These are phyloP conservation scores for Cylindrotheca fusiformis DNA, from an alignment of 108 stramenopile genomes.

Conservation along the genomic window DNA sequence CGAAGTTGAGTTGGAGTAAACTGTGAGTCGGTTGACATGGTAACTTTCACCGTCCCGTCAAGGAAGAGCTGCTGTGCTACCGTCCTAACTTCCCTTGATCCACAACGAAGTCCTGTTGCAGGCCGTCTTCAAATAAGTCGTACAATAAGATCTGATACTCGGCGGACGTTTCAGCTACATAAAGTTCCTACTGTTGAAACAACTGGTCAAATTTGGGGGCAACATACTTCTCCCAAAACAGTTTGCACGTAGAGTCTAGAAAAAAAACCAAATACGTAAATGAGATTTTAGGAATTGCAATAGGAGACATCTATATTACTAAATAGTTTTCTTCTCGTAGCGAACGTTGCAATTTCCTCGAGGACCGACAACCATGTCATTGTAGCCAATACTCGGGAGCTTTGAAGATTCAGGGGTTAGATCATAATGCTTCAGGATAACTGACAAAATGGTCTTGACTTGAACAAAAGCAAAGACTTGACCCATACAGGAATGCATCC, in stretches of 20 bases:
- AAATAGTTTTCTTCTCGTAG: constrained; percentile 30
- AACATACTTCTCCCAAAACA: too few species aligned
- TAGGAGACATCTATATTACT: too few species aligned
- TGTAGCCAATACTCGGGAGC: constrained; percentile 92
- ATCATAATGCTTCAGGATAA: constrained; percentile 92
- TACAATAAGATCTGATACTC: too few species aligned
- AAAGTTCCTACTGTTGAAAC: too few species aligned
- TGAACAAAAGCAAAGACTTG: constrained; percentile 98
- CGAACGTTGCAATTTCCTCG: constrained; percentile 83
- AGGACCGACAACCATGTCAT: constrained; percentile 99
- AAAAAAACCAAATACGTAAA: background rate
- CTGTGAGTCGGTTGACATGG: background rate
- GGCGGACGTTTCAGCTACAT: too few species aligned
- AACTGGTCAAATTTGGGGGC: too few species aligned
- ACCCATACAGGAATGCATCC: constrained; percentile 99
- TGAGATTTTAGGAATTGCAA: background rate
- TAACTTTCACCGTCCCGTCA: too few species aligned
- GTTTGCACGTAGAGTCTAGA: background rate
- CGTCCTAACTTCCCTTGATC: too few species aligned
- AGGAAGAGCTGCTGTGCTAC: too few species aligned
- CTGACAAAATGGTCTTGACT: constrained; percentile 97
- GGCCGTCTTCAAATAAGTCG: too few species aligned
- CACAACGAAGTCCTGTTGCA: too few species aligned
- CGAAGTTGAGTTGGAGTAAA: constrained; percentile 3
- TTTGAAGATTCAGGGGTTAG: constrained; percentile 78